Evolutionary conservation across 768 basidiomycete genomes (phyloP).

Genomic region (Leucocoprinus leucothites): DNA sequence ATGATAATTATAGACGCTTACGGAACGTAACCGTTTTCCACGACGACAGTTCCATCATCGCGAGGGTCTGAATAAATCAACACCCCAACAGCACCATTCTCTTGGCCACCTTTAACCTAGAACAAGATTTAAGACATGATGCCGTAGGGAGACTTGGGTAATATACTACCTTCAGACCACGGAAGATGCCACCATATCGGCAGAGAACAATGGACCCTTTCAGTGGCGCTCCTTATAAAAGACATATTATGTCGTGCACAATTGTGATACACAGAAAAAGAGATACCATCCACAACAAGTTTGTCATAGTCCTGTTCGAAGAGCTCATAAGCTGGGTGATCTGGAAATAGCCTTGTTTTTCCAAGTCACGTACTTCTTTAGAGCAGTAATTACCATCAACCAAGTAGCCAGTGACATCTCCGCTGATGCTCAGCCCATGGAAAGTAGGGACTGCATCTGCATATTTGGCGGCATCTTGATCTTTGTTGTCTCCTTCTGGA

Average conservation of each 20-base stretch:
- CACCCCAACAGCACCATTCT: slow-evolving; percentile 70
- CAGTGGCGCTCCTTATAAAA: slow-evolving; percentile 56
- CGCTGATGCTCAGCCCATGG: slow-evolving; percentile 80
- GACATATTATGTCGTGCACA: neutral
- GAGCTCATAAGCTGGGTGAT: neutral
- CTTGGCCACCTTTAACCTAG: slow-evolving; percentile 77
- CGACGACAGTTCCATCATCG: slow-evolving; percentile 77
- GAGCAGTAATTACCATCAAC: slow-evolving; percentile 84
- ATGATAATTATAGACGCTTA: slow-evolving; percentile 8
- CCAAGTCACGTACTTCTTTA: slow-evolving; percentile 40
- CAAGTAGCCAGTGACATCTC: slow-evolving; percentile 63
- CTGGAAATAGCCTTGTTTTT: neutral
- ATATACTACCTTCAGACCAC: slow-evolving; percentile 72
- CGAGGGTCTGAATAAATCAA: slow-evolving; percentile 82
- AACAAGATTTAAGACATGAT: slow-evolving; percentile 8
- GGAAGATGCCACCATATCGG: slow-evolving; percentile 73
- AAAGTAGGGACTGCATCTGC: slow-evolving; percentile 70
- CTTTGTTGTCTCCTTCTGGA: slow-evolving; percentile 46
- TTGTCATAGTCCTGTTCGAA: slow-evolving; percentile 39
- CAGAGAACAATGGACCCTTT: slow-evolving; percentile 73
- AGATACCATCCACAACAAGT: slow-evolving; percentile 40
- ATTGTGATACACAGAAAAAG: neutral
- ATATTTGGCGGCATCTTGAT: slow-evolving; percentile 70
- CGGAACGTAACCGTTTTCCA: slow-evolving; percentile 67
- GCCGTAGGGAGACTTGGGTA: no score